phyloP scores from a whole-genome alignment of 495 filamentous ascomycete genomes.

The Hypoxylon fragiforme region DNA sequence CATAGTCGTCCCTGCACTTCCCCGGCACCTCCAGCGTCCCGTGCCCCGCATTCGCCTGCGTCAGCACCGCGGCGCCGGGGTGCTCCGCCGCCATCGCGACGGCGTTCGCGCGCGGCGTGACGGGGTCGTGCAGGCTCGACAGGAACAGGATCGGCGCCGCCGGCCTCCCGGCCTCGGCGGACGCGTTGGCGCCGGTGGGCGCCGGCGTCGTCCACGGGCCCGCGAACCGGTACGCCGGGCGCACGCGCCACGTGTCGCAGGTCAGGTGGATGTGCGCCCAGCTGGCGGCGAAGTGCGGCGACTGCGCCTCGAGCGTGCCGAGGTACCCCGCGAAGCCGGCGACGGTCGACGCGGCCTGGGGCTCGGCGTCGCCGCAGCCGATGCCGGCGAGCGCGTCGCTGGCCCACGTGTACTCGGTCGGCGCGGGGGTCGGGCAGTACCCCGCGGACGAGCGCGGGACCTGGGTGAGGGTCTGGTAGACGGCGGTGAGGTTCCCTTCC shows the following conservation, averaged over 20 bases:
- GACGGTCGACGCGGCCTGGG: slow-evolving; percentile 31
- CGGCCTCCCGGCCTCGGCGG: slow-evolving; percentile 9
- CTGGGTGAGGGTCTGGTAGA: not conserved
- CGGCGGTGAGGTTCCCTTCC: slow-evolving; percentile 9
- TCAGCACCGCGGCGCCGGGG: slow-evolving; percentile 31
- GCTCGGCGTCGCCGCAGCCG: slow-evolving; percentile 60
- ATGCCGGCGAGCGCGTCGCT: slow-evolving; percentile 46
- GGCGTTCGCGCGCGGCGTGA: slow-evolving; percentile 39
- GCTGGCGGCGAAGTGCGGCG: slow-evolving; percentile 52
- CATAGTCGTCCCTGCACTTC: slow-evolving; percentile 25
- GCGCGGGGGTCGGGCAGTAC: slow-evolving; percentile 15
- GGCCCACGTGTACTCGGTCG: slow-evolving; percentile 12
- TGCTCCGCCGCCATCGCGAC: slow-evolving; percentile 30
- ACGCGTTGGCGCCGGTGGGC: slow-evolving; percentile 10
- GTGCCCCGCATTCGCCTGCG: slow-evolving; percentile 38
- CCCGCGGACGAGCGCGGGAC: not conserved
- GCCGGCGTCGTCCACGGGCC: slow-evolving; percentile 36
- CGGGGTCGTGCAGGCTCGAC: slow-evolving; percentile 36
- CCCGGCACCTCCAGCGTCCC: slow-evolving; percentile 26
- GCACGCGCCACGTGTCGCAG: slow-evolving; percentile 56
- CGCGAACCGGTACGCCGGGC: slow-evolving; percentile 32
- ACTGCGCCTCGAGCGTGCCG: slow-evolving; percentile 45
- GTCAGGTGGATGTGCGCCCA: slow-evolving; percentile 58
- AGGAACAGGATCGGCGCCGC: slow-evolving; percentile 40
- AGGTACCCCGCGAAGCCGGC: slow-evolving; percentile 48